A percentile compares a stretch with the other conserved stretches of the same genome.
phyloP scores from a whole-genome alignment of 1,284 basidiomycete genomes.

The Stereum hirsutum region DNA sequence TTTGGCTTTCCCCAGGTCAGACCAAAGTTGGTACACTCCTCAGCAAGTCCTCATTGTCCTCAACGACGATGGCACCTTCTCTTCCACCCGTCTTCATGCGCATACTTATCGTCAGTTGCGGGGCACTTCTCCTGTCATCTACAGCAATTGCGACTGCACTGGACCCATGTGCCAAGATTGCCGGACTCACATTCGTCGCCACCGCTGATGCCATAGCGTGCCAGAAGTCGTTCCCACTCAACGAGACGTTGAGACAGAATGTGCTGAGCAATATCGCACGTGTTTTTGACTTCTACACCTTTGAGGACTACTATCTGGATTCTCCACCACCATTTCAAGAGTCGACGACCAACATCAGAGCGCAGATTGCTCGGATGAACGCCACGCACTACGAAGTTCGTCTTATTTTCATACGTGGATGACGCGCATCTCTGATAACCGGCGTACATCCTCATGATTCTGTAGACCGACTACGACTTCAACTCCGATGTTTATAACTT shows the following conservation, averaged over 20 bases:
- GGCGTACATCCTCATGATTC: not conserved
- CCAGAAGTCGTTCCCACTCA: slow-evolving; percentile 53
- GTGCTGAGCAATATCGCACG: slow-evolving; percentile 41
- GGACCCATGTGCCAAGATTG: slow-evolving; percentile 44
- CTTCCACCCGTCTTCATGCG: too few species aligned
- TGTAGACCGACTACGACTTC: slow-evolving; percentile 54
- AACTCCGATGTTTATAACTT: slow-evolving; percentile 49
- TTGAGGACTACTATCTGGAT: slow-evolving; percentile 51
- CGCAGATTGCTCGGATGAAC: slow-evolving; percentile 37
- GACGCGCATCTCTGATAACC: not conserved
- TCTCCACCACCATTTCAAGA: slow-evolving; percentile 53
- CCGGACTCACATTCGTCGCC: slow-evolving; percentile 36
- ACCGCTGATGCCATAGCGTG: slow-evolving; percentile 50
- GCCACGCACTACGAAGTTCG: slow-evolving; percentile 35
- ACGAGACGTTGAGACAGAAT: slow-evolving; percentile 54
- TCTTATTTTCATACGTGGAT: slow-evolving; percentile 2
- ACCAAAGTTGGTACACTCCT: too few species aligned
- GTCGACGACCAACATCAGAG: slow-evolving; percentile 43
- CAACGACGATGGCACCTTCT: too few species aligned
- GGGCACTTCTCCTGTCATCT: too few species aligned
- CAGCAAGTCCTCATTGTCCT: too few species aligned
- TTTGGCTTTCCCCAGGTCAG: too few species aligned
- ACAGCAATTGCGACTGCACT: too few species aligned
- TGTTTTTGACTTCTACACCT: slow-evolving; percentile 57
- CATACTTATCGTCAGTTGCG: too few species aligned